phyloP scores from a whole-genome alignment of 2,329 filamentous ascomycete species.

The Fusarium clavum region DNA sequence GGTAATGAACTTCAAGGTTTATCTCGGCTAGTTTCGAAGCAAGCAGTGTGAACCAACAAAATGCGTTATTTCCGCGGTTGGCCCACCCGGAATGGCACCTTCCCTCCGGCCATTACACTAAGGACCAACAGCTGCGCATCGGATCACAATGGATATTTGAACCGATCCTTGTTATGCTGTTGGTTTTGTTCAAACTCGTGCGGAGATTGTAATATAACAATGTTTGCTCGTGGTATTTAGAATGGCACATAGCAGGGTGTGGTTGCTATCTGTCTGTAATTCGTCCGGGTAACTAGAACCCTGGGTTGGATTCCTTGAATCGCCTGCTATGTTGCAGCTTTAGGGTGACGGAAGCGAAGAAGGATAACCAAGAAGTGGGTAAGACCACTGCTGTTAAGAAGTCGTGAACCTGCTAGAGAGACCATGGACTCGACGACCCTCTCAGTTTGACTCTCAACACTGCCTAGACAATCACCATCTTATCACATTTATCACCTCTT shows the following conservation, averaged over 20 bases:
- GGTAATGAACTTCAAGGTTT: too few relatives aligned
- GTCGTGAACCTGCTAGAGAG: not conserved
- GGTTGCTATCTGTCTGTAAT: not conserved
- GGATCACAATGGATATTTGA: too few relatives aligned
- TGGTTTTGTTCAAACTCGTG: not conserved
- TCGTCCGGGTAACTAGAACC: not conserved
- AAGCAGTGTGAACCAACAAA: not conserved
- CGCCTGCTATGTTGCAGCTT: not conserved
- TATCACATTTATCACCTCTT: not conserved
- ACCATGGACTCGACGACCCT: not conserved
- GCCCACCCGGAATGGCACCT: not conserved
- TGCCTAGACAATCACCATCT: not conserved
- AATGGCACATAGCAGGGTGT: not conserved
- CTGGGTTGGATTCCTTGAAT: not conserved
- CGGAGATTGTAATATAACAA: not conserved
- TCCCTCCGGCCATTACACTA: not conserved
- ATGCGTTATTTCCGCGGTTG: too few relatives aligned
- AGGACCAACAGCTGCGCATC: not conserved
- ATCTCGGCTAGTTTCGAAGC: not conserved
- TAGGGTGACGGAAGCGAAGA: not conserved
- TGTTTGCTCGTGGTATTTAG: not conserved
- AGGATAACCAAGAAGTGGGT: not conserved
- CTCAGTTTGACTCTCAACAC: not conserved
- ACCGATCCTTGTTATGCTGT: not conserved
- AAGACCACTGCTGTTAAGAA: not conserved